A percentile compares a stretch with the other conserved stretches of the same genome.
Evolutionary conservation across 2,329 filamentous ascomycete species (phyloP).

Genomic region (Fusarium vanettenii): DNA sequence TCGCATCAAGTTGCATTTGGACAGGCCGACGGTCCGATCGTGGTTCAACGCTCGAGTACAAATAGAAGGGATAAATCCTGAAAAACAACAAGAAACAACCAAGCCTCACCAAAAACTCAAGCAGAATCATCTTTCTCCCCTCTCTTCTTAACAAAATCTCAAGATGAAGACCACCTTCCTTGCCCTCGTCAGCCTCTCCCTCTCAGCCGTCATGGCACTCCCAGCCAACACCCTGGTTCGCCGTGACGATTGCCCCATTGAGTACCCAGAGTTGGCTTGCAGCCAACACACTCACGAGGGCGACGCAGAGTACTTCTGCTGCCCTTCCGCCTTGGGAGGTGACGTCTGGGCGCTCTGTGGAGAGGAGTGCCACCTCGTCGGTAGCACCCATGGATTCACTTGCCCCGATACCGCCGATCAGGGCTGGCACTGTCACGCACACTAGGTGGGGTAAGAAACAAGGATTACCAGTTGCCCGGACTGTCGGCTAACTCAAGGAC

Average conservation of each 20-base stretch:
- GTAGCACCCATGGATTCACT: background rate
- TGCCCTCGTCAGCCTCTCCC: background rate
- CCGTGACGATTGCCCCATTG: background rate
- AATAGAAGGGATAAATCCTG: background rate
- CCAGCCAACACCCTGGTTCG: background rate
- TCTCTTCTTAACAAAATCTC: background rate
- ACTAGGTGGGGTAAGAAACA: background rate
- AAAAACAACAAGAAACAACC: background rate
- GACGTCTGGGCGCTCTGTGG: background rate
- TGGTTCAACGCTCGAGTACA: background rate
- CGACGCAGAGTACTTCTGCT: background rate
- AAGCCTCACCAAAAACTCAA: background rate
- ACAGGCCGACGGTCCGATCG: background rate
- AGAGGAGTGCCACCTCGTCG: background rate
- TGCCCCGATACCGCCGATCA: background rate
- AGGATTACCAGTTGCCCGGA: background rate
- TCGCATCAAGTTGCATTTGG: background rate
- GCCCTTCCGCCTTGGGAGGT: background rate
- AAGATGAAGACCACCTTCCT: background rate
- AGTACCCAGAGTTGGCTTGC: background rate
- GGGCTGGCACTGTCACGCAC: background rate
- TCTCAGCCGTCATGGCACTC: background rate
- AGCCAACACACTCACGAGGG: background rate
- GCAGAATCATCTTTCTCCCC: background rate
- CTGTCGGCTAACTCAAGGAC: background rate